These are phyloP conservation scores for Durio zibethinus DNA, from an alignment of 345 rosid genomes.

Conservation along the genomic window DNA sequence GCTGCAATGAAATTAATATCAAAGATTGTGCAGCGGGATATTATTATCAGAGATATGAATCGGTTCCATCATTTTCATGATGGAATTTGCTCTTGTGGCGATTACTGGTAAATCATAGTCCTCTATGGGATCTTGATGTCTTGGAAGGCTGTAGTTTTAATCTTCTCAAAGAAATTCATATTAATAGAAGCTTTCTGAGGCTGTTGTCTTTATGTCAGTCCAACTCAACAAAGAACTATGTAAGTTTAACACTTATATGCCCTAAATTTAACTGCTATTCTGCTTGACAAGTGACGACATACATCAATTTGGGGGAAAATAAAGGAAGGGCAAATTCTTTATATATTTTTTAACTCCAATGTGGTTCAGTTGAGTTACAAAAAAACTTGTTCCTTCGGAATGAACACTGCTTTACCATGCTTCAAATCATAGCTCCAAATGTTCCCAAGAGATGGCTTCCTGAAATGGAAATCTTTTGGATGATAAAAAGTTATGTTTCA, in stretches of 20 bases:
- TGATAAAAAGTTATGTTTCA: neutral
- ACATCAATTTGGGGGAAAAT: neutral
- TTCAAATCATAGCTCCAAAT: neutral
- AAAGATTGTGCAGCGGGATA: slow-evolving; percentile 54
- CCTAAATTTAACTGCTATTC: neutral
- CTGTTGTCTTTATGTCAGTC: slow-evolving; percentile 1
- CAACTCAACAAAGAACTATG: neutral
- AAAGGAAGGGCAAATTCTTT: neutral
- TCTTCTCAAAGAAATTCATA: neutral
- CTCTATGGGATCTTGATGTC: neutral
- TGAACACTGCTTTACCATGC: neutral
- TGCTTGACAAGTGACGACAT: neutral
- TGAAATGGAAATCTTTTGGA: neutral
- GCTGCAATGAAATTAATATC: slow-evolving; percentile 64
- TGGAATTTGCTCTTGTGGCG: slow-evolving; percentile 76
- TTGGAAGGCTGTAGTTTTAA: neutral
- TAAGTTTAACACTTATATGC: neutral
- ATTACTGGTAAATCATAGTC: slow-evolving; percentile 61
- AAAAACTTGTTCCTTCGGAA: neutral
- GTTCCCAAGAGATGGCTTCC: neutral
- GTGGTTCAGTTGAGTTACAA: neutral
- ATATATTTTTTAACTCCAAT: neutral
- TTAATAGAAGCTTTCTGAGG: neutral
- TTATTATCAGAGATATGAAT: slow-evolving; percentile 79
- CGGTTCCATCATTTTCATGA: slow-evolving; percentile 73